A percentile compares a stretch with the other conserved stretches of the same genome.
Evolutionary conservation across 306 rosid species (phyloP).

Genomic region (Senna siamea): DNA sequence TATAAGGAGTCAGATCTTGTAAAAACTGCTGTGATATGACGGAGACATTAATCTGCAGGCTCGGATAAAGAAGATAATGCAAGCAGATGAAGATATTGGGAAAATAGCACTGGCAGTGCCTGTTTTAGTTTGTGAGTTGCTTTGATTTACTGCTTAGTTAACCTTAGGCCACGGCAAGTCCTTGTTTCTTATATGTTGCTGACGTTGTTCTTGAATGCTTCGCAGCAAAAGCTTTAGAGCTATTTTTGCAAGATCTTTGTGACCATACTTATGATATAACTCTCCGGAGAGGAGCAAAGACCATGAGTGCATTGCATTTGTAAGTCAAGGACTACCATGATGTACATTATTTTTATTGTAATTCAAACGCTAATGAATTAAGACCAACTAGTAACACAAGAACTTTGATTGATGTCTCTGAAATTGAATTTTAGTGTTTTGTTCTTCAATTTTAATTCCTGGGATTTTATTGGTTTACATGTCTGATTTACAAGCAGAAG

Average conservation of each 20-base stretch:
- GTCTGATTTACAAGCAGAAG: neutral
- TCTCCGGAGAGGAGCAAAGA: conserved; percentile 96
- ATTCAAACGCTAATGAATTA: neutral
- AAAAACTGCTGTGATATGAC: conserved; percentile 36
- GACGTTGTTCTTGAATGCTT: conserved; percentile 36
- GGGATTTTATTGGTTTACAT: neutral
- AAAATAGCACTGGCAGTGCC: conserved; percentile 96
- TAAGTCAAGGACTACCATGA: conserved; percentile 51
- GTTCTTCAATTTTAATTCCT: neutral
- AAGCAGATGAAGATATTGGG: conserved; percentile 97
- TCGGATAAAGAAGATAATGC: conserved; percentile 95
- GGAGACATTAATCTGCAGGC: conserved; percentile 57
- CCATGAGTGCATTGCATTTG: conserved; percentile 95
- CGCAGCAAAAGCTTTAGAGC: conserved; percentile 93
- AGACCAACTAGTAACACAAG: neutral
- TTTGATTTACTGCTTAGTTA: conserved; percentile 27
- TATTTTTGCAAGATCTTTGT: conserved; percentile 97
- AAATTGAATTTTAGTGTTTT: neutral
- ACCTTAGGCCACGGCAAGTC: neutral
- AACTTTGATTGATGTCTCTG: neutral
- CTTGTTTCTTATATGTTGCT: conserved; percentile 31
- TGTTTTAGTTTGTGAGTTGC: conserved; percentile 91
- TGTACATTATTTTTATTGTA: neutral
- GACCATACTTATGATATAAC: conserved; percentile 95
- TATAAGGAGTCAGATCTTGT: conserved; percentile 21